Conservation (phyloP, 164 flowering plant genomes). For the Macadamia integrifolia region DNA sequence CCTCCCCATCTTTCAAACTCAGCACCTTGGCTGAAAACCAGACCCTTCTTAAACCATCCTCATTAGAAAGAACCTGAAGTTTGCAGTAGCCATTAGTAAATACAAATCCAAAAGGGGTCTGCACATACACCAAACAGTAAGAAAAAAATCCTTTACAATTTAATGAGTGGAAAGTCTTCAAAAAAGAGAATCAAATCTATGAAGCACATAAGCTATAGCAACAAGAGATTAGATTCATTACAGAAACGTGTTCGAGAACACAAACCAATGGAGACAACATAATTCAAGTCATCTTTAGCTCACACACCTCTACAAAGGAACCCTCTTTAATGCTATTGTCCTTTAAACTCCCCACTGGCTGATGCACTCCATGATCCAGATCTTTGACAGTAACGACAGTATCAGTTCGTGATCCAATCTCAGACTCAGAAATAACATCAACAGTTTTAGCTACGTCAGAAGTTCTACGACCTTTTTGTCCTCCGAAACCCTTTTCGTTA, state of each 20-base stretch:
- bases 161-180: neutral
- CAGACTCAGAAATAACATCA: constrained; percentile 35
- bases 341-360: constrained; percentile 12
- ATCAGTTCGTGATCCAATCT: constrained; percentile 22
- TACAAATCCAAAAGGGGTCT: neutral
- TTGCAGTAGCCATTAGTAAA: constrained; percentile 6
- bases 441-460: constrained; percentile 30
- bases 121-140: neutral
- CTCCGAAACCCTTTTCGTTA: constrained; percentile 27
- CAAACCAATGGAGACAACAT: neutral
- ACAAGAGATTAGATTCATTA: neutral
- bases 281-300: neutral
- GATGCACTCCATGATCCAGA: constrained; percentile 14
- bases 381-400: constrained; percentile 9
- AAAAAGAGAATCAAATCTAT: neutral
- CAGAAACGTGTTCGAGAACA: neutral
- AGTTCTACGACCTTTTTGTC: constrained; percentile 25
- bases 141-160: neutral
- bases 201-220: neutral
- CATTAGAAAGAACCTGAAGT: constrained; percentile 60
- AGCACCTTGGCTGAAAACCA: constrained; percentile 76
- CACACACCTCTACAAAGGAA: constrained; percentile 73
- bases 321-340: constrained; percentile 55
- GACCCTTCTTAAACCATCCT: constrained; percentile 42
- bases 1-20: constrained; percentile 62